phyloP scores from a whole-genome alignment of 768 basidiomycete genomes.

The Boletellus emodensis region DNA sequence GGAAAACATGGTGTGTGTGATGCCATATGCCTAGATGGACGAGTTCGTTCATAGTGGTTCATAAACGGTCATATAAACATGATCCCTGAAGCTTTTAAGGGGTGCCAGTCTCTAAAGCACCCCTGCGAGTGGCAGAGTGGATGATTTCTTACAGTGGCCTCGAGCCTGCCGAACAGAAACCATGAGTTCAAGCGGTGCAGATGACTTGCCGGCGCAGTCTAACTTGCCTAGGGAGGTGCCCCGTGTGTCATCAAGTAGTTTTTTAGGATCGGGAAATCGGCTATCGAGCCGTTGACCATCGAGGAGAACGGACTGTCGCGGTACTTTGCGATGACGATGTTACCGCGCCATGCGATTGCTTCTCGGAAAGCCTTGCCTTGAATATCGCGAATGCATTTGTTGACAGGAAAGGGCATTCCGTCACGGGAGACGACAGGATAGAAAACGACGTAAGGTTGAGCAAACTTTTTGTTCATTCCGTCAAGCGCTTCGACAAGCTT shows the following conservation, averaged over 20 bases:
- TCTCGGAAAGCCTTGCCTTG: constrained; percentile 62
- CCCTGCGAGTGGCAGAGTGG: neutral
- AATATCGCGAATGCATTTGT: constrained; percentile 71
- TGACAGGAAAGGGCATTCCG: constrained; percentile 78
- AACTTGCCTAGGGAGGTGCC: constrained; percentile 42
- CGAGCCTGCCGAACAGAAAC: constrained; percentile 25
- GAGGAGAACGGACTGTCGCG: constrained; percentile 40
- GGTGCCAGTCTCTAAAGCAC: neutral
- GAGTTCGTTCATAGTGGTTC: constrained; percentile 15
- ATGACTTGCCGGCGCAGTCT: constrained; percentile 16
- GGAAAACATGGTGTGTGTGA: constrained; percentile 21
- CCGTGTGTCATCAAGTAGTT: constrained; percentile 73
- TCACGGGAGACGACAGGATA: constrained; percentile 74
- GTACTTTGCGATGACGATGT: constrained; percentile 75
- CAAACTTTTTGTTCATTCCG: constrained; percentile 75
- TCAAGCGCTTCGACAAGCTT: constrained; percentile 74
- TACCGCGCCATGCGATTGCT: constrained; percentile 71
- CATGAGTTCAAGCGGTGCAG: constrained; percentile 19
- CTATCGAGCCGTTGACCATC: constrained; percentile 75
- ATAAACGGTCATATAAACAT: constrained; percentile 26
- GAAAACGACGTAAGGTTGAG: constrained; percentile 77
- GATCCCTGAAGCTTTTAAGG: constrained; percentile 15
- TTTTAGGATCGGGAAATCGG: constrained; percentile 77
- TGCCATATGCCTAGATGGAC: neutral
- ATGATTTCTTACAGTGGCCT: constrained; percentile 17